Evolutionary conservation across 2,329 filamentous ascomycete genomes (phyloP).

Genomic region (Teratosphaeria destructans): DNA sequence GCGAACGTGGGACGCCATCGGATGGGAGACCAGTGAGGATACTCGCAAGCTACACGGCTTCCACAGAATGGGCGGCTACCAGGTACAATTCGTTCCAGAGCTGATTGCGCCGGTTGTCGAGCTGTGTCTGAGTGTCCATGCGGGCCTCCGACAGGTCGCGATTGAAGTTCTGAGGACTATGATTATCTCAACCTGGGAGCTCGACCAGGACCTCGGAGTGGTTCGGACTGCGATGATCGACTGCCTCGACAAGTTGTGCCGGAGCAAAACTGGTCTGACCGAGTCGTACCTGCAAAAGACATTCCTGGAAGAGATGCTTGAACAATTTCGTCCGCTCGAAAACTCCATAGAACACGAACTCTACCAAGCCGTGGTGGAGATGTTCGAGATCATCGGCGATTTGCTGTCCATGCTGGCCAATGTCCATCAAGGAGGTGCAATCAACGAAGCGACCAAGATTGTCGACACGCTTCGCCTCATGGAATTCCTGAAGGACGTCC

Average conservation of each 20-base stretch:
- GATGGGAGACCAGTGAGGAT: conserved; percentile 82
- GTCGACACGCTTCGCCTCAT: conserved; percentile 84
- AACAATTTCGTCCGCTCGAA: conserved; percentile 64
- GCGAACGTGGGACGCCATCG: conserved; percentile 86
- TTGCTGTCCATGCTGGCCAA: conserved; percentile 83
- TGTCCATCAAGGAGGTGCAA: conserved; percentile 65
- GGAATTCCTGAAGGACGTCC: conserved; percentile 94
- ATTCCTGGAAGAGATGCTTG: conserved; percentile 76
- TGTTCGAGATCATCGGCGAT: conserved; percentile 79
- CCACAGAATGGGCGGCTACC: conserved; percentile 83
- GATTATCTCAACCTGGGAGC: conserved; percentile 96
- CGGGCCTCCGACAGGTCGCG: conserved; percentile 77
- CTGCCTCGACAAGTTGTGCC: conserved; percentile 81
- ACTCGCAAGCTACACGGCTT: conserved; percentile 70
- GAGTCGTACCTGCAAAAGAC: conserved; percentile 87
- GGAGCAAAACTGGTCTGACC: conserved; percentile 57
- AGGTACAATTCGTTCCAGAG: conserved; percentile 93
- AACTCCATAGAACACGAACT: conserved; percentile 60
- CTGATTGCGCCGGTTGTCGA: conserved; percentile 87
- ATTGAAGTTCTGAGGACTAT: conserved; percentile 93
- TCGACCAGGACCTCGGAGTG: conserved; percentile 82
- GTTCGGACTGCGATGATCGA: conserved; percentile 97
- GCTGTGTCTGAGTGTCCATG: conserved; percentile 88
- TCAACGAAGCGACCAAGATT: conserved; percentile 62
- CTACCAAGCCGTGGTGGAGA: conserved; percentile 62